Conservation (phyloP, 345 rosid genomes). For the Euphorbia lathyris region DNA sequence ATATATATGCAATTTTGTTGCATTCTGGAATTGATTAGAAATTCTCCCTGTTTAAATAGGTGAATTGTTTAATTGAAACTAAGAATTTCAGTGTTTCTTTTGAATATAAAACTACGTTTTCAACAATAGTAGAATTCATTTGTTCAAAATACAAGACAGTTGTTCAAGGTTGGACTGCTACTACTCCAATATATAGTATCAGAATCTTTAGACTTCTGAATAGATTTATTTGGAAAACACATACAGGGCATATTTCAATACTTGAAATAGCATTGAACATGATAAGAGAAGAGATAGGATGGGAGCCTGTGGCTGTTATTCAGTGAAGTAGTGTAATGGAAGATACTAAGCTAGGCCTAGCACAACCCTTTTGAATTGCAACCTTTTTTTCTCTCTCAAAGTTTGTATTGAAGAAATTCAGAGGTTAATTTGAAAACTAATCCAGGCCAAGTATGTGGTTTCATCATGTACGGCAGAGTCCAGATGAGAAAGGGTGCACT, state of each 20-base stretch:
- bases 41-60: not conserved
- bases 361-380: not conserved
- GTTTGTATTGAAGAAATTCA: not conserved
- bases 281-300: not conserved
- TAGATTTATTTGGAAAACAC: not conserved
- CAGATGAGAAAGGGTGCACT: constrained; percentile 63
- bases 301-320: not conserved
- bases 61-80: too few relatives aligned
- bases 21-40: not conserved
- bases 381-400: not conserved
- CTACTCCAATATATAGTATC: too few relatives aligned
- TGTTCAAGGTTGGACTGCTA: too few relatives aligned
- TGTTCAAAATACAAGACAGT: not conserved
- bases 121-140: not conserved
- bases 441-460: constrained; percentile 98
- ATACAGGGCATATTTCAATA: not conserved
- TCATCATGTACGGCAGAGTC: constrained; percentile 84
- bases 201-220: too few relatives aligned
- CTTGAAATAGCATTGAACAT: not conserved
- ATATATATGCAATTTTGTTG: not conserved
- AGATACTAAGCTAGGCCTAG: not conserved
- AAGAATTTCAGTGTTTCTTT: too few relatives aligned
- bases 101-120: not conserved
- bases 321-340: not conserved
- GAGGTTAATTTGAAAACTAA: constrained; percentile 13